phyloP scores from a whole-genome alignment of 179 eudicot species.

The Heliamphora pulchella region DNA sequence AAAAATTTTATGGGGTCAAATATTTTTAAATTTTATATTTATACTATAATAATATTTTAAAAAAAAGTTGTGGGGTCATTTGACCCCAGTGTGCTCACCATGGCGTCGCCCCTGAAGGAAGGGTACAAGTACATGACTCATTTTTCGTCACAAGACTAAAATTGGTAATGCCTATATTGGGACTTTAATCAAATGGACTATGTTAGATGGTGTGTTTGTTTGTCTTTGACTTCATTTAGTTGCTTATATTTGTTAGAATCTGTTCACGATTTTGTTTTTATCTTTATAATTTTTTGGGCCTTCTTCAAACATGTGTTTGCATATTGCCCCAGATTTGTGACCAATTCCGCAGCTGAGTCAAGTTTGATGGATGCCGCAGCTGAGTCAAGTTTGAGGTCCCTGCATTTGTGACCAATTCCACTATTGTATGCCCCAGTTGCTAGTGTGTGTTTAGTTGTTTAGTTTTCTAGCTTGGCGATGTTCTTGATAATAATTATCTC shows the following conservation, averaged over 20 bases:
- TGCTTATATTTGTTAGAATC: neutral
- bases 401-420: neutral
- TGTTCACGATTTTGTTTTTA: neutral
- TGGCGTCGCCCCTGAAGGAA: too few species aligned
- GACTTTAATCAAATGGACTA: neutral
- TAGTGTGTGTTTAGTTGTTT: constrained; percentile 6
- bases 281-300: neutral
- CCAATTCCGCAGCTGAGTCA: neutral
- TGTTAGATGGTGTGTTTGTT: neutral
- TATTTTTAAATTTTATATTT: too few species aligned
- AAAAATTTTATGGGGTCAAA: too few species aligned
- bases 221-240: neutral
- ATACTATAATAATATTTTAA: too few species aligned
- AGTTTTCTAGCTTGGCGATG: neutral
- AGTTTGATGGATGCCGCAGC: neutral
- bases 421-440: neutral
- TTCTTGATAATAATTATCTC: neutral
- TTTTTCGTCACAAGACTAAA: neutral
- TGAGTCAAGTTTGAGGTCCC: neutral
- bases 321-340: neutral
- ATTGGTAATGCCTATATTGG: neutral
- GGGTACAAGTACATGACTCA: too few species aligned
- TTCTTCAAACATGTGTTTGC: neutral
- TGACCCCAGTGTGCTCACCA: too few species aligned
- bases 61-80: too few species aligned